Base-by-base conservation (phyloP, 352 stramenopile genomes). In the Globisporangium rhizosaccharum region DNA sequence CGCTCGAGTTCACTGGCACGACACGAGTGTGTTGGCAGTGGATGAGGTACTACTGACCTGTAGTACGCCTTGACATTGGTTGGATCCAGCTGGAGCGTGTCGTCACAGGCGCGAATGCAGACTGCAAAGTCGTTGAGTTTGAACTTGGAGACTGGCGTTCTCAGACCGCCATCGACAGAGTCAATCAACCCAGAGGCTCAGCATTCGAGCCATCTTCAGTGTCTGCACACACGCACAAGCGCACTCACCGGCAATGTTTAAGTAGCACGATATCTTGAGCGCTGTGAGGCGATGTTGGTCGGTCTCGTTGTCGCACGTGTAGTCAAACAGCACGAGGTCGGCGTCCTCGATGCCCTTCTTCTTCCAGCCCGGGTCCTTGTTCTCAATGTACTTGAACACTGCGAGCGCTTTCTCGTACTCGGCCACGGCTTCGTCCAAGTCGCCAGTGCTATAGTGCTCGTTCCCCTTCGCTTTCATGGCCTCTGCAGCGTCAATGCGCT, bases 331-430 rank as follows among this genome's bases (percentile, higher is more conserved):
- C 3, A 65, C 55, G 56, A 94, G 85, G 41, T 94, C 85, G 9
- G 60, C 72, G 70, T 92, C 85, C 56, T 91, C 81, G 58, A 94
- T 94, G 1, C 85, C 85, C 28, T 94, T 92, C 56, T 90, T 92
- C 66, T 92, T 92, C 85, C 85, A 94, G 26, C 76, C 81, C 0
- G 75, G 72, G 54, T 92, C 83, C 51, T 70, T 89, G 59, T 92
- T 92, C 50, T 90, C 77, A 14, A 85, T 68, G 44, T 79, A 92
- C 64, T 89, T 92, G 63, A 94, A 94, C 2, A 92, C 67, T 6
- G 82, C 68, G n/a, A 94, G 71, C 3, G 81, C 82, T 53, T 92
- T 94, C 42, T 94, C 85, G 50, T 92, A 94, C 62, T 92, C 81
- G 1, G 82, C 81, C 0, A 91, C 76, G 0, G 82, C 85, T 68